These are phyloP conservation scores for Leishmania aethiopica DNA, from an alignment of 208 protist species.

Conservation along the genomic window DNA sequence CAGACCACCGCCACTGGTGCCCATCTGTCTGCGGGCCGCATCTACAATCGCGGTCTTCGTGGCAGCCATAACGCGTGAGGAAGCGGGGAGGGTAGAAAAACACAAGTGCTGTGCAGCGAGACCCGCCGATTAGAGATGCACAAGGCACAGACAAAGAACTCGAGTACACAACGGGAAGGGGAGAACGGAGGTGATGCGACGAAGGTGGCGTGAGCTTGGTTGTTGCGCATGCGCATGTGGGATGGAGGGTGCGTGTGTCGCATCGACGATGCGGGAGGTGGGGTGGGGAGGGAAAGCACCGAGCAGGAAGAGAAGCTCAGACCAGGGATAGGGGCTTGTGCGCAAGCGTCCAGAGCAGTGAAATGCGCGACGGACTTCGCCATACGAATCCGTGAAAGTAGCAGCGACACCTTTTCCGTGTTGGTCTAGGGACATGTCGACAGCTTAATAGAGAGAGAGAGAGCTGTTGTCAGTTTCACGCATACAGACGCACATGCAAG, in stretches of 20 bases:
- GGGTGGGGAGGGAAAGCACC: not conserved
- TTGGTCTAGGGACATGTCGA: not conserved
- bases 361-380: not conserved
- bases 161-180: not conserved
- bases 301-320: not conserved
- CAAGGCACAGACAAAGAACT: not conserved
- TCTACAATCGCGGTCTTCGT: conserved; percentile 50
- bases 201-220: not conserved
- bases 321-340: not conserved
- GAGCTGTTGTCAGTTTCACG: not conserved
- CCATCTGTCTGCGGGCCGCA: conserved; percentile 53
- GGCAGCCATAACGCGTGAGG: conserved; percentile 1
- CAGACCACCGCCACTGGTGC: conserved; percentile 51
- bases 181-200: not conserved
- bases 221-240: not conserved
- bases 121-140: not conserved
- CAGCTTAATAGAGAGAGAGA: not conserved
- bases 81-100: not conserved
- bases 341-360: not conserved
- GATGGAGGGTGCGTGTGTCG: not conserved
- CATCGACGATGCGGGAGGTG: not conserved
- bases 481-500: not conserved
- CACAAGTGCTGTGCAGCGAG: not conserved
- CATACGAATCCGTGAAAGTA: too few relatives aligned
- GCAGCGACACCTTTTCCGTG: not conserved